These are phyloP conservation scores for Diaporthe helianthi DNA, from an alignment of 2,329 filamentous ascomycete genomes.

Conservation along the genomic window DNA sequence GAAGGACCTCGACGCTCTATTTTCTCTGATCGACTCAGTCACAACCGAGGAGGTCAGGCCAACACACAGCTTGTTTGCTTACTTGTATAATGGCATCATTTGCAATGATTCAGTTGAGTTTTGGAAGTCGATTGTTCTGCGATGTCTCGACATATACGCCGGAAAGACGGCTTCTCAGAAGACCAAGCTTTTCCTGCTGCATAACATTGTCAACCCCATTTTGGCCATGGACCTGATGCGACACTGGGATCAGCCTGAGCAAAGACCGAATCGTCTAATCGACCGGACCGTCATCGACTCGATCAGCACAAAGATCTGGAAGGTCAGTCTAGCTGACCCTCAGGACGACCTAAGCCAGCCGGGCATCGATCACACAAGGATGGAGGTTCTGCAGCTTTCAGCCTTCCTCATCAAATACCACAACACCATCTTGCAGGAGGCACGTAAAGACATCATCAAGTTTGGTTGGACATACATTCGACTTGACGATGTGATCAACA, in stretches of 20 bases:
- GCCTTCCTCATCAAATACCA: constrained; percentile 97
- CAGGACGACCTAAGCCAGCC: constrained; percentile 84
- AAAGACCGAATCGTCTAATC: constrained; percentile 68
- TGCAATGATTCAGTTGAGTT: constrained; percentile 85
- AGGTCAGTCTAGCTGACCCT: constrained; percentile 80
- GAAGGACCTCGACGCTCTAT: constrained; percentile 81
- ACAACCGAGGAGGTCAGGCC: constrained; percentile 83
- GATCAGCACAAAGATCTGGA: constrained; percentile 93
- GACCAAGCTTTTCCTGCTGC: constrained; percentile 91
- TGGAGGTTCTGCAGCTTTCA: constrained; percentile 94
- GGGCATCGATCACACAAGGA: constrained; percentile 92
- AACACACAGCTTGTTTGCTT: constrained; percentile 77
- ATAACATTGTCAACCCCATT: constrained; percentile 93
- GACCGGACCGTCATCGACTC: constrained; percentile 88
- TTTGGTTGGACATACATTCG: constrained; percentile 99
- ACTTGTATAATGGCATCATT: constrained; percentile 87
- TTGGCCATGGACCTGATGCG: constrained; percentile 95
- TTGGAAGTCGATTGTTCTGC: constrained; percentile 80
- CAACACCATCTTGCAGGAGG: constrained; percentile 83
- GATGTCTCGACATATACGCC: constrained; percentile 87
- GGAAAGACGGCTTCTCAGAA: constrained; percentile 81
- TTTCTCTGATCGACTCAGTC: constrained; percentile 82
- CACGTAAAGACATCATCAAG: constrained; percentile 97
- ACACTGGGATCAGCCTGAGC: constrained; percentile 70
- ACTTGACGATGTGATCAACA: constrained; percentile 99